phyloP scores from a whole-genome alignment of 768 basidiomycete genomes.

The Leccinum barrowsii region DNA sequence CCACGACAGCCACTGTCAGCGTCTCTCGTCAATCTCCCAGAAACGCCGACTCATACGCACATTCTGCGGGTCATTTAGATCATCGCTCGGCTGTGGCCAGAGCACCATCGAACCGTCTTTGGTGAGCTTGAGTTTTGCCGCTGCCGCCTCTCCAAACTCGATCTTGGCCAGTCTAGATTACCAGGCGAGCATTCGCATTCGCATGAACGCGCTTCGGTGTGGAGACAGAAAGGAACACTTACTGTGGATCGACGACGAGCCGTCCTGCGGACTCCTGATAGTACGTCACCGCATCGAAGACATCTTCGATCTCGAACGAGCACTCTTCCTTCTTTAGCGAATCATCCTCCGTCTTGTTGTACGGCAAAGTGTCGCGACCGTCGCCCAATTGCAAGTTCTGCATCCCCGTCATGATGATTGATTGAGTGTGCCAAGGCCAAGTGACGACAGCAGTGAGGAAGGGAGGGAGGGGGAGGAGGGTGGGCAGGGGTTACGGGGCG shows the following conservation, averaged over 20 bases:
- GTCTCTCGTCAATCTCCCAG: not conserved
- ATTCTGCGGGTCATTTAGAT: constrained; percentile 52
- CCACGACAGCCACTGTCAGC: not conserved
- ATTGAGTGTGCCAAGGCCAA: not conserved
- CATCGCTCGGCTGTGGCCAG: constrained; percentile 53
- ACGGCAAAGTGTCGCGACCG: not conserved
- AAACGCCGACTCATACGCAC: constrained; percentile 25
- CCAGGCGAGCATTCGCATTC: not conserved
- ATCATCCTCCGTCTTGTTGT: not conserved
- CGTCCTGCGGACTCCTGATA: constrained; percentile 57
- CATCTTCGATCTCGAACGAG: not conserved
- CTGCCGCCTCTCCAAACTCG: constrained; percentile 48
- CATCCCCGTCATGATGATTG: not conserved
- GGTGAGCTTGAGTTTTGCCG: constrained; percentile 44
- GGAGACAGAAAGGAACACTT: constrained; percentile 16
- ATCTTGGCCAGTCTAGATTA: constrained; percentile 40
- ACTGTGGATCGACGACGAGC: constrained; percentile 61
- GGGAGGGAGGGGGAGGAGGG: too few species aligned
- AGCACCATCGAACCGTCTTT: constrained; percentile 45
- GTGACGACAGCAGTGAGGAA: not conserved
- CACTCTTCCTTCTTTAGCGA: not conserved
- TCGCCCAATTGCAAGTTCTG: not conserved
- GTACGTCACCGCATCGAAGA: constrained; percentile 36
- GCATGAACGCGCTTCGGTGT: not conserved
- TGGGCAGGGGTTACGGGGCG: not conserved